Evolutionary conservation across 176 grass and related monocot species (phyloP).

Genomic region (Oryza glaberrima): DNA sequence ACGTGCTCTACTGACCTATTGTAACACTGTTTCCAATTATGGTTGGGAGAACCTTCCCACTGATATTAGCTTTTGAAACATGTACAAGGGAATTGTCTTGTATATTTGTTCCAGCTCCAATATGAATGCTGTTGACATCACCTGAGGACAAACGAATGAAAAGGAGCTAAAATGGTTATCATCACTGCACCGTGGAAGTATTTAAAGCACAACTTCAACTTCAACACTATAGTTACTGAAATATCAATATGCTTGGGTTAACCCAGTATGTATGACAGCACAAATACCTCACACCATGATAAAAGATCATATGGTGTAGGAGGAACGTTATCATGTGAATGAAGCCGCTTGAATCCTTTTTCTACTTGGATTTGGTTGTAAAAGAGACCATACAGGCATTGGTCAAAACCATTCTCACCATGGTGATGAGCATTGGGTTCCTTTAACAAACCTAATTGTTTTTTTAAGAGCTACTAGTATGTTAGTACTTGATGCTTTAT

Average conservation of each 20-base stretch:
- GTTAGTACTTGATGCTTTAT: not conserved
- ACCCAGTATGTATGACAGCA: constrained; percentile 10
- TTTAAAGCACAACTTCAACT: not conserved
- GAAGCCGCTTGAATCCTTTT: not conserved
- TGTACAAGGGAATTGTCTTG: constrained; percentile 97
- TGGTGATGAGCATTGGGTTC: too few species aligned
- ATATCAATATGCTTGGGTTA: not conserved
- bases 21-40: constrained; percentile 90
- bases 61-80: constrained; percentile 76
- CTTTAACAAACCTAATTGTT: too few species aligned
- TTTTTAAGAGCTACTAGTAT: not conserved
- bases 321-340: not conserved
- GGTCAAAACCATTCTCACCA: not conserved
- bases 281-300: constrained; percentile 12
- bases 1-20: constrained; percentile 58
- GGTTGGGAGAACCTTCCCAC: constrained; percentile 82
- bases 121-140: constrained; percentile 91
- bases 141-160: constrained; percentile 56
- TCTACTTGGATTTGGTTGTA: not conserved
- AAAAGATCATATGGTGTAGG: not conserved
- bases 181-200: not conserved
- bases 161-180: constrained; percentile 18
- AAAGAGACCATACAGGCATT: not conserved
- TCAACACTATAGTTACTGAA: not conserved
- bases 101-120: constrained; percentile 95